phyloP scores from a whole-genome alignment of 148 eudicot genomes.

The Vaccinium darrowii region DNA sequence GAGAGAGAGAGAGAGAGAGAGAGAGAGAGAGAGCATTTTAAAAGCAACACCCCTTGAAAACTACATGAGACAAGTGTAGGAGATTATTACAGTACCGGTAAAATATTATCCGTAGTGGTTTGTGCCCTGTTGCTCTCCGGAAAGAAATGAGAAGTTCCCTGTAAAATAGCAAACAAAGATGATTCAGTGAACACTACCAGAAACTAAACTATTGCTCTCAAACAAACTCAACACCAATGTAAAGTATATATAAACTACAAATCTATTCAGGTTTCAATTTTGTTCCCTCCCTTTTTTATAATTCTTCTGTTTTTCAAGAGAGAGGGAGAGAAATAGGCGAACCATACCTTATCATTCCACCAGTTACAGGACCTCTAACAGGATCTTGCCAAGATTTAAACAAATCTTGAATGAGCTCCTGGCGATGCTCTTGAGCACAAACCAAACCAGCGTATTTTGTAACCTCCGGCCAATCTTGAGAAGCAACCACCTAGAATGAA shows the following conservation, averaged over 20 bases:
- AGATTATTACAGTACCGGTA: slow-evolving; percentile 50
- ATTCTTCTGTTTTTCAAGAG: background rate
- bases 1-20: too few relatives aligned
- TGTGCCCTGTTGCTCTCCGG: slow-evolving; percentile 64
- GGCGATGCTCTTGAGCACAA: slow-evolving; percentile 79
- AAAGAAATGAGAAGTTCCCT: slow-evolving; percentile 87
- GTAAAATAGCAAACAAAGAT: slow-evolving; percentile 9
- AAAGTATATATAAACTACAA: background rate
- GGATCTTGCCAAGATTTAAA: slow-evolving; percentile 71
- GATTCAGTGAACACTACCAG: background rate
- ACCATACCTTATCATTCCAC: slow-evolving; percentile 73
- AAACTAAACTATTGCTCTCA: background rate
- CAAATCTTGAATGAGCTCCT: slow-evolving; percentile 75
- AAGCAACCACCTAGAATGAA: slow-evolving; percentile 64
- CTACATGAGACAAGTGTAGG: background rate
- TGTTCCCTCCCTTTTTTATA: background rate
- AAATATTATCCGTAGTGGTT: slow-evolving; percentile 78
- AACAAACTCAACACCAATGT: background rate
- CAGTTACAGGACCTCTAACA: slow-evolving; percentile 46
- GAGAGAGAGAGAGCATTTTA: background rate
- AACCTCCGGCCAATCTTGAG: slow-evolving; percentile 86
- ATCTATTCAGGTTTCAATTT: background rate
- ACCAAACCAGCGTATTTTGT: slow-evolving; percentile 79
- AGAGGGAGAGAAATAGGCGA: background rate
- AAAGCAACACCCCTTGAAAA: background rate